Base-by-base conservation (phyloP, 768 basidiomycete species). In the Russula virescens region DNA sequence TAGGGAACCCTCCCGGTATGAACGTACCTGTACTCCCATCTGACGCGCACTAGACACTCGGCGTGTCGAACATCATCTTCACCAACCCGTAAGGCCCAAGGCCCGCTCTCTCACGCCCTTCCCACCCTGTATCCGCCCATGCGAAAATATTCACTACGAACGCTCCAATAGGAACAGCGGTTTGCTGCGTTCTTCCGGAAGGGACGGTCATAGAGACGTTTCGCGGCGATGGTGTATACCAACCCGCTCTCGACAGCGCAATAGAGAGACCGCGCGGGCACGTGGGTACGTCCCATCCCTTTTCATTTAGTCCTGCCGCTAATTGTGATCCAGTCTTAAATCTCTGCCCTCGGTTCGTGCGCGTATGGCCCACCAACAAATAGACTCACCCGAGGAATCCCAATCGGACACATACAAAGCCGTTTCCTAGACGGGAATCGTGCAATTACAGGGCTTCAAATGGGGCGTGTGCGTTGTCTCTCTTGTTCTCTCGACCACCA, bases 51-150 rank as follows among this genome's bases (percentile, higher is more conserved):
- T 98, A 95, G 95, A 87, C 91, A 5, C 81, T 97, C 25, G 95
- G 95, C 40, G 93, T 94, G 11, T 87, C 89, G 8, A 95, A 98
- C 61, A 85, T 98, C 71, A 87, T 96, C 80, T 98, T 97, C 74
- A 97, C 91, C 5, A 96, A 94, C 74, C 85, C 88, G 87, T 92
- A 71, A 77, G 87, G 18, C n/a, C n/a, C n/a, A n/a, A n/a, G n/a
- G n/a, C 42, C 2, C 21, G 0, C 14, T 74, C 46, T 21, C 13
- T 55, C 19, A 25, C 38, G 50, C 34, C n/a, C 57, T 64, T 28
- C 42, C 42, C 38, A 5, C 13, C 38, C 38, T 38, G 34, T 38
- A 8, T 31, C 31, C 38, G 13, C 13, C 13, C 38, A 38, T 14
- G 38, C 34, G n/a, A 8, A 3, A 8, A 38, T 14, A 11, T 2